Evolutionary conservation across 208 protist species (phyloP), one percentile per base, ranked within the genome.

Genomic region (Acanthamoeba sp.): DNA sequence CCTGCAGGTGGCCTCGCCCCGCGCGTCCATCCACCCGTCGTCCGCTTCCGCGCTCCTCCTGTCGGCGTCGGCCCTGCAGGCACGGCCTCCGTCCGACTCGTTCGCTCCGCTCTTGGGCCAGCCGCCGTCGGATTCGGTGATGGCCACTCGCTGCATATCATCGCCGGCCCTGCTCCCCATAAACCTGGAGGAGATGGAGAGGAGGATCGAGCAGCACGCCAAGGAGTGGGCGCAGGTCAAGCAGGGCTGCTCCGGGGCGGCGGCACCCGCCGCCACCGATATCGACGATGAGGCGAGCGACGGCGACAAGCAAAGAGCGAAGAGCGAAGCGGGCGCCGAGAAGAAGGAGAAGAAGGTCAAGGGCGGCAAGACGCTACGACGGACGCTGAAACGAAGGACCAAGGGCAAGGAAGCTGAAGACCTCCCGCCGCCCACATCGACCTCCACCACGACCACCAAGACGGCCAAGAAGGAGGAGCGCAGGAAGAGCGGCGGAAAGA

Each of bases 131-230:
- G 76, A 85, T 29, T 24, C 38, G 38, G 40, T 59, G 27, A 18
- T 27, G 42, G 38, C 76, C 7, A 29, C 27, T 9, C 76, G 76
- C 0, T 85, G 76, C 76, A 85, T 85, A 0, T 85, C 76, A 14
- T 85, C 76, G 22, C 76, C 76, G 27, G 76, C 76, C 18, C 76
- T 85, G 76, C 4, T 85, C 6, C 76, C 76, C 27, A 85, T 85
- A 16, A 85, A 85, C 32, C 76, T 85, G 27, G 76, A 85, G 42
- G 76, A 85, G 45, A 85, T 85, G 42, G 76, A 85, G 40, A 85
- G 36, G 76, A 50, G 24, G n/a, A 85, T 85, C 76, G 76, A 85
- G 20, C 76, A 85, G 76, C 45, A 59, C 32, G 22, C 38, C 32
- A 85, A 59, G 42, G 76, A 85, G 38, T 85, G 76, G 76, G 42